Evolutionary conservation across 2,329 filamentous ascomycete genomes (phyloP).

Genomic region (Nemania sp.): DNA sequence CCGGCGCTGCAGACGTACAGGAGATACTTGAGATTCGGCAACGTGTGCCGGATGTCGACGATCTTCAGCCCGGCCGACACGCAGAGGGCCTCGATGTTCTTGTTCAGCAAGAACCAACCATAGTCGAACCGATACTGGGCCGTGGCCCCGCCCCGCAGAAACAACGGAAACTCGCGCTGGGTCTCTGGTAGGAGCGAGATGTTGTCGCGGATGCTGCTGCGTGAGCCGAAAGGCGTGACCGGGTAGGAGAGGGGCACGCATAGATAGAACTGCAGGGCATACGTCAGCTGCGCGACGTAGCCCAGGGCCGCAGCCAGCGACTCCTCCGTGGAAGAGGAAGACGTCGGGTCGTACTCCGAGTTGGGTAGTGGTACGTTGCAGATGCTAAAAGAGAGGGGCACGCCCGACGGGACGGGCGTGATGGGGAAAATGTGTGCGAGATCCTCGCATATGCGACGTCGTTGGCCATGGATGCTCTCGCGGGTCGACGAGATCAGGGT

Average conservation of each 20-base stretch:
- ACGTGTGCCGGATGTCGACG: slow-evolving; percentile 86
- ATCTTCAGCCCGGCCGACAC: slow-evolving; percentile 73
- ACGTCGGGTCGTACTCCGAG: slow-evolving; percentile 66
- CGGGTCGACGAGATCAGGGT: slow-evolving; percentile 59
- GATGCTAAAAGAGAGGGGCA: slow-evolving; percentile 81
- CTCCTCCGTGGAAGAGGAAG: slow-evolving; percentile 63
- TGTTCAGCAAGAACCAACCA: slow-evolving; percentile 94
- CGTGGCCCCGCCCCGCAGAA: slow-evolving; percentile 64
- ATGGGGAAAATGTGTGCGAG: slow-evolving; percentile 81
- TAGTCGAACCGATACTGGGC: slow-evolving; percentile 94
- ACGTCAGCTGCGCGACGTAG: slow-evolving; percentile 74
- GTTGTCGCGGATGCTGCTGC: slow-evolving; percentile 68
- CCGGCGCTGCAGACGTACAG: slow-evolving; percentile 88
- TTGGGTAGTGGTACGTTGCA: slow-evolving; percentile 80
- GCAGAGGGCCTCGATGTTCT: slow-evolving; percentile 79
- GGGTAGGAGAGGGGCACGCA: slow-evolving; percentile 80
- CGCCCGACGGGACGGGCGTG: slow-evolving; percentile 58
- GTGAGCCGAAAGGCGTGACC: slow-evolving; percentile 71
- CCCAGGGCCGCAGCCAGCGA: slow-evolving; percentile 80
- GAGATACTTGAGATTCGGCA: slow-evolving; percentile 92
- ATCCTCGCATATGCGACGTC: slow-evolving; percentile 85
- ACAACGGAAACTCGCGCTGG: slow-evolving; percentile 79
- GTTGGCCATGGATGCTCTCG: slow-evolving; percentile 79
- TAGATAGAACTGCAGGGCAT: slow-evolving; percentile 82
- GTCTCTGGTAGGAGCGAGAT: slow-evolving; percentile 52